These are phyloP conservation scores for Nemania abortiva DNA, from an alignment of 2,329 filamentous ascomycete genomes.

Conservation along the genomic window DNA sequence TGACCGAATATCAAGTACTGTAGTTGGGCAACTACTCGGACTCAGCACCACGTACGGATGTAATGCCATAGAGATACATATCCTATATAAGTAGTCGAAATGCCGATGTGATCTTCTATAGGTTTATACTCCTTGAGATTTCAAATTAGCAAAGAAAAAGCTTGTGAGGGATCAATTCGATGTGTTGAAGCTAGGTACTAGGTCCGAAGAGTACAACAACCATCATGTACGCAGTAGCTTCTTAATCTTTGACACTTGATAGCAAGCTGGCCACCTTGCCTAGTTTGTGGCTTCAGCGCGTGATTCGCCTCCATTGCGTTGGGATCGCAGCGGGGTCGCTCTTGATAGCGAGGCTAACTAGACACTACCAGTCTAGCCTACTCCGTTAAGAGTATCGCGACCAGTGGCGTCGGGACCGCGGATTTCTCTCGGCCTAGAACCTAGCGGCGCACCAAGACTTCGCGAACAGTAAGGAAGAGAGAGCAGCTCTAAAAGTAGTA, in stretches of 20 bases:
- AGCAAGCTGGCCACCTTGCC: not conserved
- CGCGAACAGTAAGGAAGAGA: constrained; percentile 29
- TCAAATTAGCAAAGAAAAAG: not conserved
- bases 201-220: not conserved
- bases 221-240: not conserved
- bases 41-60: not conserved
- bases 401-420: not conserved
- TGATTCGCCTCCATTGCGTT: constrained; percentile 2
- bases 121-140: not conserved
- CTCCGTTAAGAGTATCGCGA: not conserved
- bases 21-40: not conserved
- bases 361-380: not conserved
- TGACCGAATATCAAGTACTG: not conserved
- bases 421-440: not conserved
- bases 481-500: constrained; percentile 19
- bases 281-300: not conserved
- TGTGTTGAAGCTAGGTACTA: not conserved
- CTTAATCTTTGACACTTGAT: not conserved
- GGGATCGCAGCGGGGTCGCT: not conserved
- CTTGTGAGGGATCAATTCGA: not conserved
- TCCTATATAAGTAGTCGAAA: not conserved
- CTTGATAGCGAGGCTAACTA: not conserved
- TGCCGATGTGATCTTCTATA: too few species aligned
- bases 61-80: not conserved
- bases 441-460: not conserved